Evolutionary conservation across 2,329 filamentous ascomycete species (phyloP).

Genomic region (Cryoendolithus antarcticus): DNA sequence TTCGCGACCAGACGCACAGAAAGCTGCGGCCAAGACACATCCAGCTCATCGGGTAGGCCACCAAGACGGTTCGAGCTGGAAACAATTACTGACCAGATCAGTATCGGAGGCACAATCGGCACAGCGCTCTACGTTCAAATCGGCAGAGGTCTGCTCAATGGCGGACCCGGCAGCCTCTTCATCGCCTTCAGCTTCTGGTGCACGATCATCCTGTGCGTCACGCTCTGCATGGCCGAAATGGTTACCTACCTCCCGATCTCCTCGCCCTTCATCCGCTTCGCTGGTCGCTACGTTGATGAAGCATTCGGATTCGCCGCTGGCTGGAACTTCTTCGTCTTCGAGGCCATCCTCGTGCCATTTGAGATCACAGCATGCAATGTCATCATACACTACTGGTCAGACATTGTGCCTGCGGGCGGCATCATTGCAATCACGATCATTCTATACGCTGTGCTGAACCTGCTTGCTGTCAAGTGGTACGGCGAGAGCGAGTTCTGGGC

Average conservation of each 20-base stretch:
- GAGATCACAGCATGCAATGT: constrained; percentile 34
- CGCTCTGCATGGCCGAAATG: constrained; percentile 54
- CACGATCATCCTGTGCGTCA: constrained; percentile 10
- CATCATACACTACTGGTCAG: constrained; percentile 25
- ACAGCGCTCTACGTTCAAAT: constrained; percentile 37
- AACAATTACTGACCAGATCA: not conserved
- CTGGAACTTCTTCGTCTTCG: constrained; percentile 28
- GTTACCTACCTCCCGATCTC: constrained; percentile 65
- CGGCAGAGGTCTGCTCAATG: constrained; percentile 33
- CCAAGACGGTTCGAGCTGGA: not conserved
- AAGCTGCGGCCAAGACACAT: constrained; percentile 34
- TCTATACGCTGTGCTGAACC: constrained; percentile 49
- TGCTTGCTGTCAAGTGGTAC: constrained; percentile 62
- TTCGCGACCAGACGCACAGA: constrained; percentile 27
- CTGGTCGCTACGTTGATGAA: constrained; percentile 62
- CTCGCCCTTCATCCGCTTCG: constrained; percentile 67
- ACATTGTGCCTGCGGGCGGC: constrained; percentile 37
- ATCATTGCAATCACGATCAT: constrained; percentile 50
- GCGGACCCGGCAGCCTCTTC: constrained; percentile 34
- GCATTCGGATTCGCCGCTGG: constrained; percentile 42
- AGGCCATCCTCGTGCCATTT: constrained; percentile 36
- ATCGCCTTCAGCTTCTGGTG: constrained; percentile 34
- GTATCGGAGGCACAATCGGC: constrained; percentile 33
- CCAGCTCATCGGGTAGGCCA: constrained; percentile 30
- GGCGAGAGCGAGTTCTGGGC: constrained; percentile 65